Base-by-base conservation (phyloP, 2,329 filamentous ascomycete genomes). In the Lasiodiplodia sp. region DNA sequence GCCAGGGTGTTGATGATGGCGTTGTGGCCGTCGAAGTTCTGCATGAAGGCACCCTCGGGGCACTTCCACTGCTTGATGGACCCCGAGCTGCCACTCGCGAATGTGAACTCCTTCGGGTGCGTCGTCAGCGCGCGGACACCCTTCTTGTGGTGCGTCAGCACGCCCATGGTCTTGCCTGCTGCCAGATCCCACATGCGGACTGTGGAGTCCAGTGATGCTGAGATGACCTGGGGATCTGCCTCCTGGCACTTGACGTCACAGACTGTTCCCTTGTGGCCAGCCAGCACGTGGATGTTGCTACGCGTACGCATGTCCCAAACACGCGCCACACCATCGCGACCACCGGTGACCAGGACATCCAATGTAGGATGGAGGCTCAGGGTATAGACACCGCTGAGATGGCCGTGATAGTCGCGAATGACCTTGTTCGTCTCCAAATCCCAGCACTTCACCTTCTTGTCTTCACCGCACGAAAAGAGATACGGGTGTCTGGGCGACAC, bases 361-460 rank as follows among this genome's bases (percentile, higher is more conserved):
- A 99, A 87, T 0, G 94, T 97, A 0, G 96, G 96, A 78, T 99
- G 96, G n/a, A 99, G 84, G 2, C 92, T 88, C 6, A 99, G 85
- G 0, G 94, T 94, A 82, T 99, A 99, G 4, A 99, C 96, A 72
- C 96, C 96, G 74, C 93, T 97, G 25, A 99, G 84, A 82, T 99
- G 96, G 21, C 96, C 96, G 79, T 99, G 96, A 79, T 98, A 99
- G 81, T 97, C 94, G 49, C 95, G 89, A 77, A 98, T 97, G 70
- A 99, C 96, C 81, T 97, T 97, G 84, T 99, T 99, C n/a, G 95
- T 97, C 81, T 99, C 96, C 72, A 99, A 83, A 83, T 99, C 96
- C 96, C 96, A 99, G 83, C 96, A 99, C 82, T 99, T 99, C 71
- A 99, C 96, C 94, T 97, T 97, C 84, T 99, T 99, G 80, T 99